Evolutionary conservation across 139 green algal genomes (phyloP).

Genomic region (Pleodorina starrii): DNA sequence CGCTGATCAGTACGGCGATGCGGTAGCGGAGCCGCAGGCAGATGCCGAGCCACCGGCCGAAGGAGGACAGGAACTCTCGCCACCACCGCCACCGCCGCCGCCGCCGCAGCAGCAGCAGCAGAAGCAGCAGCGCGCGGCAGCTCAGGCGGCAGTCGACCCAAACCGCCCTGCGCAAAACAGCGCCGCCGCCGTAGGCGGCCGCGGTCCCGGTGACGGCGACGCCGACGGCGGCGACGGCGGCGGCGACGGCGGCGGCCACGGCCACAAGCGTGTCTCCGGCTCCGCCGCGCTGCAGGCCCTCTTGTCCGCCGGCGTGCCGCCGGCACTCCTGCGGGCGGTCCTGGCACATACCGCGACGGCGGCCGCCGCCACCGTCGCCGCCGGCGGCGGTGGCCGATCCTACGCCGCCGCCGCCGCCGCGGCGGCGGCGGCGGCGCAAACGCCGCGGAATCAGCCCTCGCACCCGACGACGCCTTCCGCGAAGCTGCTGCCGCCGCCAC

Average conservation of each 20-base stretch:
- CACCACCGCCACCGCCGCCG: not conserved
- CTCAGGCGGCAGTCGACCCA: too few relatives aligned
- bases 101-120: not conserved
- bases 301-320: constrained; percentile 20
- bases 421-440: not conserved
- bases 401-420: not conserved
- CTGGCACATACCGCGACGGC: not conserved
- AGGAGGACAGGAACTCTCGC: too few relatives aligned
- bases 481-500: too few relatives aligned
- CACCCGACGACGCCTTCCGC: not conserved
- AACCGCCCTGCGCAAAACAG: too few relatives aligned
- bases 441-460: not conserved
- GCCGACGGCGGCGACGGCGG: not conserved
- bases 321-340: not conserved
- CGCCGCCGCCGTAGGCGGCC: too few relatives aligned
- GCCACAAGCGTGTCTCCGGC: not conserved
- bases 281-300: constrained; percentile 6
- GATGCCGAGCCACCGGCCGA: too few relatives aligned
- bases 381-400: not conserved
- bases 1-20: too few relatives aligned
- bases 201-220: not conserved
- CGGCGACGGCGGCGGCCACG: not conserved
- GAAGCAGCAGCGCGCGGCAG: too few relatives aligned
- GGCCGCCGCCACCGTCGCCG: not conserved
- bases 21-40: too few relatives aligned